Evolutionary conservation across 805 yeast genomes (phyloP), one percentile per base, ranked within the genome.

Genomic region (Metschnikowia sp.): DNA sequence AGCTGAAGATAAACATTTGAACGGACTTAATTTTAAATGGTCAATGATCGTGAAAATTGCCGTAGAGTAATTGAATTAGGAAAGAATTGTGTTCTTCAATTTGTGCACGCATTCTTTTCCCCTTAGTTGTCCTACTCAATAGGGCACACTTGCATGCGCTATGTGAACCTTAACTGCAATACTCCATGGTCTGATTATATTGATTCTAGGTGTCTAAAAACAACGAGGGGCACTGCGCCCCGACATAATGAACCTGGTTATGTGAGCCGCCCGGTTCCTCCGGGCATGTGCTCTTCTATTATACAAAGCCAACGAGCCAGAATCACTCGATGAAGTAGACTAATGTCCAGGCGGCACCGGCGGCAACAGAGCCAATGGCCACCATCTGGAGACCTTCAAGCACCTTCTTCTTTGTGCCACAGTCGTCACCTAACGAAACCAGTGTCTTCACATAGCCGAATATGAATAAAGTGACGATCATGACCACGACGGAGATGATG

Each of bases 351-450:
- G 99, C 99, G 22, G 96, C 87, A 4, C 96, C 96, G 4, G 99
- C 98, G 19, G 99, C 98, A 31, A 86, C 72, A n/a, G 97, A 95
- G 35, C 99, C 99, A 42, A 88, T 91, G n/a, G 85, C 68, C 45
- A 89, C 83, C 98, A 94, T 92, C 69, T 89, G 95, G 15, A 85
- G 48, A 38, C 97, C 98, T 66, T 91, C 97, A 43, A 74, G 69
- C 3, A 85, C 69, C 60, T 84, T 85, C 53, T 79, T 81, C 52
- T 63, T 58, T 2, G 63, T 59, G n/a, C 88, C 77, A 57, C 87
- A 80, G 51, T 83, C 90, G 22, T 80, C 82, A 46, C 95, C 96
- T 72, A 91, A 81, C 4, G 97, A 86, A 43, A 90, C 80, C 37
- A 85, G 69, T 12, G 97, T 89, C 73, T 92, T 92, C 45, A 83